Base-by-base conservation (phyloP, 148 eudicot species). In the Cornus kousa region DNA sequence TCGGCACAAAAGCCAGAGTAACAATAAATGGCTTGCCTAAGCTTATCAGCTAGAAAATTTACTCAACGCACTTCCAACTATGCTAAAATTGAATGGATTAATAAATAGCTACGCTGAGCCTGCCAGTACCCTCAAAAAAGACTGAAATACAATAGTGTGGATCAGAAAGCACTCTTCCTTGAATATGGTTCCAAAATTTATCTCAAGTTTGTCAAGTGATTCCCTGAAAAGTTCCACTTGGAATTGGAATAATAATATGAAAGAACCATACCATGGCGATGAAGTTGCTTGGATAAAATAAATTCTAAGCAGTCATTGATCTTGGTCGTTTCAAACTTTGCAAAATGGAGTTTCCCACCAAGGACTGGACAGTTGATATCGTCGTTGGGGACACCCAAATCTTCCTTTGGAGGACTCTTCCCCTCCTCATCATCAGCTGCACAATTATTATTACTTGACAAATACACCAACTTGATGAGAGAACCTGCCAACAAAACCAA, bases 391-490 rank as follows among this genome's bases (percentile, higher is more conserved):
- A 83, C 79, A 75, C 69, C 89, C 71, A 59, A 68, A 71, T 77
- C 79, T 72, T 86, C 93, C 75, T 81, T 77, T 60, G 77, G 57
- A 68, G 83, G 77, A 31, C 70, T 71, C 64, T 79, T 79, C 33
- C 40, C 86, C 55, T 67, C 35, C 55, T 67, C 35, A 70, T 75
- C 83, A 68, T 82, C 84, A 76, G 62, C 79, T 50, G 71, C 74
- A 75, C 67, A 23, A 48, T 77, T 83, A 50, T 78, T 85, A 53
- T 82, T 81, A 74, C 83, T 85, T 31, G 89, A 83, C 43, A 89
- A 90, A 83, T 96, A 96, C 43, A 92, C 99, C 84, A 96, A 87
- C 87, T 96, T 96, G 75, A 96, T 87, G 22, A 96, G 89, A 76
- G 99, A 75, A 70, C 99, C 99, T 94, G 87, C 71, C 72, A 74